Conservation (phyloP, 1,284 basidiomycete genomes). For the Takashimella tepidaria region DNA sequence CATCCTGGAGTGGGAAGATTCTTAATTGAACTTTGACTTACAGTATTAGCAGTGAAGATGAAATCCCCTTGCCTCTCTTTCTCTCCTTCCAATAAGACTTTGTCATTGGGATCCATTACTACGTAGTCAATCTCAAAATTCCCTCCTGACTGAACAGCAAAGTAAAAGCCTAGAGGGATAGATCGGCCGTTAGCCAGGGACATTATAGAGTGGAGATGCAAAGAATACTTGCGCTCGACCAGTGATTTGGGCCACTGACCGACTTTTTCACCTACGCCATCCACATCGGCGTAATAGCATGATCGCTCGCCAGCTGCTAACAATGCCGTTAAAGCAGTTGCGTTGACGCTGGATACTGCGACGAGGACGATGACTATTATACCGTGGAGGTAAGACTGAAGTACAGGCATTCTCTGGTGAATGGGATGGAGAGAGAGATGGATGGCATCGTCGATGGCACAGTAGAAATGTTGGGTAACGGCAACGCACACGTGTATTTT, state of each 20-base stretch:
- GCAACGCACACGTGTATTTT: background rate
- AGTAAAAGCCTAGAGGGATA: conserved; percentile 56
- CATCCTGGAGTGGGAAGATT: too few species aligned
- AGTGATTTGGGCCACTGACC: conserved; percentile 30
- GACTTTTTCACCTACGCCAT: conserved; percentile 51
- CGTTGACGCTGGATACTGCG: conserved; percentile 19
- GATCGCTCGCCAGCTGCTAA: conserved; percentile 78
- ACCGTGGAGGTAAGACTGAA: conserved; percentile 1
- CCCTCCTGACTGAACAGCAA: conserved; percentile 87
- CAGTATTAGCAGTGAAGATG: conserved; percentile 87
- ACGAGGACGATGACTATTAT: conserved; percentile 4
- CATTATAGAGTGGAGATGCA: background rate
- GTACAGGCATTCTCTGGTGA: too few species aligned
- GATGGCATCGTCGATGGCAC: too few species aligned
- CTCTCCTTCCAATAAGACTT: conserved; percentile 74
- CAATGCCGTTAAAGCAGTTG: conserved; percentile 78
- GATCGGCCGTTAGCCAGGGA: background rate
- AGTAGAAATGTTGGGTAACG: too few species aligned
- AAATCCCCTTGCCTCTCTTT: conserved; percentile 94
- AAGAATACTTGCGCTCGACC: background rate
- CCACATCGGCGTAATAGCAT: conserved; percentile 97
- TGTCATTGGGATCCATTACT: conserved; percentile 83
- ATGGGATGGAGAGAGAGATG: too few species aligned
- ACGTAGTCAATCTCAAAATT: conserved; percentile 96
- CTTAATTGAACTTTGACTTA: conserved; percentile 11